Evolutionary conservation across 139 green algal genomes (phyloP).

Genomic region (Diplosphaera chodatii): DNA sequence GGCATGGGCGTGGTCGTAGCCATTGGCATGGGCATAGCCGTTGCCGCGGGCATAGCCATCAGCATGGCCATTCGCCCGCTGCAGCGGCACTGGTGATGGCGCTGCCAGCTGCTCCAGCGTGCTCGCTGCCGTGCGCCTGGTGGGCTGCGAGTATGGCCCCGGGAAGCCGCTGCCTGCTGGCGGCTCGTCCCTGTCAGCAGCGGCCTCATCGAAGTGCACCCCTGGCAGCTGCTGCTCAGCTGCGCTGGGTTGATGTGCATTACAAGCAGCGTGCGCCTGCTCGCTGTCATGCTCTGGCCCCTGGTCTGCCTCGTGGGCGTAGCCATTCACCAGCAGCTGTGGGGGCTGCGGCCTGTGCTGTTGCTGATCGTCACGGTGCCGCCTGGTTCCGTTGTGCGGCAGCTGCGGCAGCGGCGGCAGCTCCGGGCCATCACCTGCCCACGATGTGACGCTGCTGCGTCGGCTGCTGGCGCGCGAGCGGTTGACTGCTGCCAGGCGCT

Average conservation of each 20-base stretch:
- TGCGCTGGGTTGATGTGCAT: too few relatives aligned
- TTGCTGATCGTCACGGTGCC: not conserved
- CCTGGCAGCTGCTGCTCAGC: too few relatives aligned
- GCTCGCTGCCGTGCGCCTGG: not conserved
- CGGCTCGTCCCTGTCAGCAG: too few relatives aligned
- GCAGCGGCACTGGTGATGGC: not conserved
- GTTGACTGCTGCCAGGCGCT: not conserved
- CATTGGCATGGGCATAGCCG: too few relatives aligned
- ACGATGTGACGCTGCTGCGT: not conserved
- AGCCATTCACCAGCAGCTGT: not conserved
- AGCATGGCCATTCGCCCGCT: not conserved
- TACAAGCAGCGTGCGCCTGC: too few relatives aligned
- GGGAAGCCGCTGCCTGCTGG: too few relatives aligned
- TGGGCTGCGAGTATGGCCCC: not conserved
- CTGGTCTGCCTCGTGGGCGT: not conserved
- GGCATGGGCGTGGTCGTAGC: not conserved
- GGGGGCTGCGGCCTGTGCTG: too few relatives aligned
- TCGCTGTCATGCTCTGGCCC: too few relatives aligned
- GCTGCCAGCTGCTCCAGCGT: conserved; percentile 1
- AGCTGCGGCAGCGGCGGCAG: not conserved
- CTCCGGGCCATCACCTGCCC: not conserved
- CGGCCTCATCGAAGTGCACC: too few relatives aligned
- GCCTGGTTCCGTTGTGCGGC: not conserved
- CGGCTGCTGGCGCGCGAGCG: conserved; percentile 2
- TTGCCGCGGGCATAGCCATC: too few relatives aligned